These are phyloP conservation scores for Glebionis coronaria DNA, from an alignment of 129 eudicot genomes.

Conservation along the genomic window DNA sequence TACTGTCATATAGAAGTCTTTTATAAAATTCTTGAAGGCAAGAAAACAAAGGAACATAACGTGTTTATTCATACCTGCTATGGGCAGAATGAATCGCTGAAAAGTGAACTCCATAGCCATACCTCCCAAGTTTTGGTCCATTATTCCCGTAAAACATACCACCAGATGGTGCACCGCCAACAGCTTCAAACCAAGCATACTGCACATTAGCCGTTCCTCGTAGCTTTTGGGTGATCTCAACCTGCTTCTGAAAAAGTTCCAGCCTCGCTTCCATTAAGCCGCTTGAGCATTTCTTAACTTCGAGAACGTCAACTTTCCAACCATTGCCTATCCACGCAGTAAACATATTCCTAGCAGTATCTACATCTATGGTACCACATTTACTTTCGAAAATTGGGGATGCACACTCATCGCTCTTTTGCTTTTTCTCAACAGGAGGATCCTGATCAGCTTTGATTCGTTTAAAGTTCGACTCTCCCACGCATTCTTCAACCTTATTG, in stretches of 20 bases:
- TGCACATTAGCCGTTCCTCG: slow-evolving; percentile 77
- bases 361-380: slow-evolving; percentile 30
- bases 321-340: slow-evolving; percentile 25
- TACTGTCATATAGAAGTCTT: no score
- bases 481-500: slow-evolving; percentile 46
- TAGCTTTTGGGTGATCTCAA: slow-evolving; percentile 58
- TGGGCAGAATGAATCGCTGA: slow-evolving; percentile 61
- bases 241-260: slow-evolving; percentile 77
- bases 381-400: slow-evolving; percentile 21
- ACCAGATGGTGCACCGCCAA: slow-evolving; percentile 38
- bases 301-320: slow-evolving; percentile 38
- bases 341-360: slow-evolving; percentile 48
- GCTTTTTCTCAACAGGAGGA: slow-evolving; percentile 25
- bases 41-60: background rate
- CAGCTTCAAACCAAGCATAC: slow-evolving; percentile 77
- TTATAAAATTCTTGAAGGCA: background rate
- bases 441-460: slow-evolving; percentile 40
- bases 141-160: slow-evolving; percentile 54
- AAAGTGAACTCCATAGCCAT: slow-evolving; percentile 74
- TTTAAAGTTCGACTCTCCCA: slow-evolving; percentile 61
- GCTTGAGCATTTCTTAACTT: slow-evolving; percentile 39
- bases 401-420: slow-evolving; percentile 34
- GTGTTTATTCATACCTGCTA: slow-evolving; percentile 43
- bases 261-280: slow-evolving; percentile 36
- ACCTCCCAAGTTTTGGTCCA: slow-evolving; percentile 42